Evolutionary conservation across 2,329 filamentous ascomycete species (phyloP), one percentile per base, ranked within the genome.

Genomic region (Lachnellula arida): DNA sequence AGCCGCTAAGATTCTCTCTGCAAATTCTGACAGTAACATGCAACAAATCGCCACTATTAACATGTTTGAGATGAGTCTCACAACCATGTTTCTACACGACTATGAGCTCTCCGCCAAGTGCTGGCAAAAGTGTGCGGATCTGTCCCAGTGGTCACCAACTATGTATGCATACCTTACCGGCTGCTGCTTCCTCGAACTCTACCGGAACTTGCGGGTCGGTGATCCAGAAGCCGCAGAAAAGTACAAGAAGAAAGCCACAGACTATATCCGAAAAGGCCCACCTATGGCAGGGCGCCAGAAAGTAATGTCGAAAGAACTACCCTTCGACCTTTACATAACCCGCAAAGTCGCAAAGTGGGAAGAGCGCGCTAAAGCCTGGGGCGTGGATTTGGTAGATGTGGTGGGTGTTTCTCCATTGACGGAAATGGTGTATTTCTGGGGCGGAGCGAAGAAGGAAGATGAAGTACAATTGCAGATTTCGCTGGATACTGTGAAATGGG

Each of bases 371-470:
- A 86, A 86, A 67, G 76, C 81, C 46, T 81, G 85, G 71, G 77
- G 80, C 2, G 73, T 90, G 34, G 81, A 86, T 48, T 76, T 97
- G 3, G 81, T 88, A 1, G 93, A 97, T 64, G 91, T 88, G 0
- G 78, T 95, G 8, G 91, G 91, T 0, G 79, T 89, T 3, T 88
- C 86, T 57, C 94, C 94, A 0, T 77, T 90, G 0, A 83, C 91
- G 66, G 94, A 97, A 75, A 96, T 97, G 88, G 86, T 88, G 12
- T 96, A 93, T 70, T 84, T 97, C 65, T 97, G 92, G 92, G 92
- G 90, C 67, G 93, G 92, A 0, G 85, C 84, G 64, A 93, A 89
- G 72, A 84, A 91, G 53, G 95, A 96, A 89, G 76, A 81, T 2
- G 65, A 73, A 0, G 73, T 74, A 0, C 81, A 93, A 57, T 75